Conservation (phyloP, 352 stramenopile species). For the Blastocystis sp. region DNA sequence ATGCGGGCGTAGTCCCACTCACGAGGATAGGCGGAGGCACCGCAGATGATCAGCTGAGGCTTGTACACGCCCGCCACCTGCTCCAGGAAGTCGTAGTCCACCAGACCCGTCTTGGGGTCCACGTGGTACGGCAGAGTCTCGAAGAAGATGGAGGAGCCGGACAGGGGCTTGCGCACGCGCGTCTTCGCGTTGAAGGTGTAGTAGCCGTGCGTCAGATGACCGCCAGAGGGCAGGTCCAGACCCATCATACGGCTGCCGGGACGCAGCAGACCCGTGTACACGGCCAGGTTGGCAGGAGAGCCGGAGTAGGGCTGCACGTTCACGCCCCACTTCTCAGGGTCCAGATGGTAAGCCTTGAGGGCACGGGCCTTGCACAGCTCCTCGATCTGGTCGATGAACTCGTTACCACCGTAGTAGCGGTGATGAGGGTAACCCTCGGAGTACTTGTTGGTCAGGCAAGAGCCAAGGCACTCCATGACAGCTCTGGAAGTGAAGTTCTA, state of each 20-base stretch:
- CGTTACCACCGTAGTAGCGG: constrained; percentile 95
- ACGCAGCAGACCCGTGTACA: constrained; percentile 93
- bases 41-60: constrained; percentile 92
- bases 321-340: constrained; percentile 89
- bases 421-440: constrained; percentile 87
- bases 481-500: constrained; percentile 96
- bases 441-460: constrained; percentile 98
- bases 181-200: constrained; percentile 94
- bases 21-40: constrained; percentile 92
- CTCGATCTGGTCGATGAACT: constrained; percentile 91
- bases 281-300: constrained; percentile 95
- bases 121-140: constrained; percentile 96
- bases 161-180: constrained; percentile 92
- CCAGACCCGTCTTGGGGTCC: constrained; percentile 86
- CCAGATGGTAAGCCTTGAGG: constrained; percentile 87
- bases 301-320: constrained; percentile 93
- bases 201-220: constrained; percentile 95
- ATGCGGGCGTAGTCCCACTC: constrained; percentile 97
- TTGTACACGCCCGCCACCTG: constrained; percentile 91
- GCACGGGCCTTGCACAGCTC: constrained; percentile 87
- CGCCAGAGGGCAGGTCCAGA: constrained; percentile 93
- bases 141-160: constrained; percentile 98
- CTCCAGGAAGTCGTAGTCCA: constrained; percentile 93
- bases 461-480: constrained; percentile 96
- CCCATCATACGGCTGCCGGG: constrained; percentile 99